Evolutionary conservation across 805 yeast genomes (phyloP), one percentile per base, ranked within the genome.

Genomic region (Starmera amethionina): DNA sequence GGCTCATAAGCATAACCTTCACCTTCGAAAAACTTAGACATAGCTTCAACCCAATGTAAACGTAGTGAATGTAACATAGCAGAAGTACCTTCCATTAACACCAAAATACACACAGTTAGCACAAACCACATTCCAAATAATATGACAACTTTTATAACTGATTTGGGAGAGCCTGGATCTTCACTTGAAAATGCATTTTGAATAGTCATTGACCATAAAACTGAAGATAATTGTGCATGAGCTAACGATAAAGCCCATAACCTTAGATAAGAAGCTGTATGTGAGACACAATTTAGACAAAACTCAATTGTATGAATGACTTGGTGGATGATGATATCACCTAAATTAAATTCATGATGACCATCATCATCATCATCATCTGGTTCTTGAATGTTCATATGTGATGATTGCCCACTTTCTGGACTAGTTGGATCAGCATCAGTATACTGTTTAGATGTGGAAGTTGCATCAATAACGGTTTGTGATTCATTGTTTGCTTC

Each of bases 11-110:
- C 77, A 49, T 77, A 70, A 45, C 99, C 99, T 62, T 90, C 97
- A 60, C 99, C 99, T 57, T 84, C 93, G 55, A 89, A 93, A 66
- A 82, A 94, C 68, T 93, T 93, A 46, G 96, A 87, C 99, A 93
- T 93, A 25, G 96, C 82, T 67, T 93, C 99, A 46, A 93, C 98
- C 99, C 99, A 93, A 62, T 93, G 98, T 57, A 93, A 74, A 71
- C 99, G 85, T 57, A 93, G 73, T n/a, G 97, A 83, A 64, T 93
- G 99, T 57, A 93, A 74, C 98, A 93, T 93, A 30, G 98, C 98
- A 22, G 97, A 87, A 0, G 99, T 93, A 43, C 98, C 99, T 64
- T 93, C 99, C 99, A 93, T 93, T 40, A 84, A 68, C 12, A 93
- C 97, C 55, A 93, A 72, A 51, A 93, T 87, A 54, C 86, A 82